A percentile compares a stretch with the other conserved stretches of the same genome.
phyloP scores from a whole-genome alignment of 148 eudicot genomes.

The Fagopyrum homotropicum region DNA sequence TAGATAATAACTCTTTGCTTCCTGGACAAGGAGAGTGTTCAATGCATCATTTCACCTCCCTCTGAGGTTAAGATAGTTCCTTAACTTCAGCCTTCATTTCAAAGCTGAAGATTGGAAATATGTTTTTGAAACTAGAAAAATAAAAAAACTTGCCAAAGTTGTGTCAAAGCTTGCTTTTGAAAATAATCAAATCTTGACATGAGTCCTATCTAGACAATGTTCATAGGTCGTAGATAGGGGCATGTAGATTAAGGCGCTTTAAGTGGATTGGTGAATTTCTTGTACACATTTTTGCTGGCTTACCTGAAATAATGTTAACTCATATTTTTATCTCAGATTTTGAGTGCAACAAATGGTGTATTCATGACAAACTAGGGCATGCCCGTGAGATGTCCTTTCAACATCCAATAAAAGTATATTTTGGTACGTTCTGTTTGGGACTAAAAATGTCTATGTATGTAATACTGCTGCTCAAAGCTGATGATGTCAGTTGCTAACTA shows the following conservation, averaged over 20 bases:
- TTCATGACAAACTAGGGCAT: conserved; percentile 44
- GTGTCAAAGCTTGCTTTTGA: too few species aligned
- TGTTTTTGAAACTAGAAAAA: too few species aligned
- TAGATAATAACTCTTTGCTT: neutral
- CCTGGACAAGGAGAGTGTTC: neutral
- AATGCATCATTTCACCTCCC: neutral
- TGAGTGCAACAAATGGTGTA: conserved; percentile 62
- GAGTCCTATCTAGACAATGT: neutral
- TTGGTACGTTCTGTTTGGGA: conserved; percentile 43
- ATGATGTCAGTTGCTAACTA: conserved; percentile 18
- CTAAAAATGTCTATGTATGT: neutral
- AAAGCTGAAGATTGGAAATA: neutral
- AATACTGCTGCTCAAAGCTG: neutral
- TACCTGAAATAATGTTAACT: neutral
- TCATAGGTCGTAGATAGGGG: neutral
- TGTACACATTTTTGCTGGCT: neutral
- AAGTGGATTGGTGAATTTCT: neutral
- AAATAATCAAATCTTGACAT: too few species aligned
- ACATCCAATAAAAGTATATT: conserved; percentile 84
- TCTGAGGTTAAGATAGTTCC: neutral
- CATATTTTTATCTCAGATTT: conserved; percentile 38
- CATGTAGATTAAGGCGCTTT: neutral
- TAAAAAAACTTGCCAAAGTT: too few species aligned
- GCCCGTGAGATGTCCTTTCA: conserved; percentile 66
- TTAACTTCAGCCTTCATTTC: neutral